Conservation (phyloP, 805 yeast genomes). For the Saturnispora serradocipensis region DNA sequence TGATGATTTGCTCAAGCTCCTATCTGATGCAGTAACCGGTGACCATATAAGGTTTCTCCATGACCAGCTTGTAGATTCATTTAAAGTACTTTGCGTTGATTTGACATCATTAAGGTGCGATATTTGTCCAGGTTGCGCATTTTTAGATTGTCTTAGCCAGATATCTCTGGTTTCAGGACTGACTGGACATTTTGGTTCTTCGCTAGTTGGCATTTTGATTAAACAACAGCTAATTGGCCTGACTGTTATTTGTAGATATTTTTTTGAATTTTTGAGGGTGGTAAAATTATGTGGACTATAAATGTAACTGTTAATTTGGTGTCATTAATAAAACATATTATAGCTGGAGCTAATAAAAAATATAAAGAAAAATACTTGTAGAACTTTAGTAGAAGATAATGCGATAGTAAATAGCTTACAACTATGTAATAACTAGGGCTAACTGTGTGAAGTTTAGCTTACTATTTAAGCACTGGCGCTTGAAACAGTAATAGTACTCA, state of each 20-base stretch:
- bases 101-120: background rate
- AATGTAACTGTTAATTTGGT: background rate
- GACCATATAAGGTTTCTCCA: conserved; percentile 20
- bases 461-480: background rate
- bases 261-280: background rate
- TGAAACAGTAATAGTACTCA: conserved; percentile 5
- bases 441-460: background rate
- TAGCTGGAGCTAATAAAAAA: background rate
- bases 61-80: conserved; percentile 6
- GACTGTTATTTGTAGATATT: background rate
- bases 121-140: conserved; percentile 13
- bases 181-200: conserved; percentile 51
- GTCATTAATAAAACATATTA: background rate
- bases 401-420: background rate
- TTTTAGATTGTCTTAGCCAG: conserved; percentile 39
- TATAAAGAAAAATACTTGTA: background rate
- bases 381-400: background rate
- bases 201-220: conserved; percentile 7
- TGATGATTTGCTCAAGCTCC: background rate
- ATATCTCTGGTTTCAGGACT: conserved; percentile 50
- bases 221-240: background rate
- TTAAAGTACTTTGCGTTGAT: background rate
- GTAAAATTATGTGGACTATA: background rate
- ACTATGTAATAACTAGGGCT: background rate
- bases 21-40: background rate